Evolutionary conservation across 441 rosid species (phyloP), one percentile per base, ranked within the genome.

Genomic region (Eutrema salsugineum): DNA sequence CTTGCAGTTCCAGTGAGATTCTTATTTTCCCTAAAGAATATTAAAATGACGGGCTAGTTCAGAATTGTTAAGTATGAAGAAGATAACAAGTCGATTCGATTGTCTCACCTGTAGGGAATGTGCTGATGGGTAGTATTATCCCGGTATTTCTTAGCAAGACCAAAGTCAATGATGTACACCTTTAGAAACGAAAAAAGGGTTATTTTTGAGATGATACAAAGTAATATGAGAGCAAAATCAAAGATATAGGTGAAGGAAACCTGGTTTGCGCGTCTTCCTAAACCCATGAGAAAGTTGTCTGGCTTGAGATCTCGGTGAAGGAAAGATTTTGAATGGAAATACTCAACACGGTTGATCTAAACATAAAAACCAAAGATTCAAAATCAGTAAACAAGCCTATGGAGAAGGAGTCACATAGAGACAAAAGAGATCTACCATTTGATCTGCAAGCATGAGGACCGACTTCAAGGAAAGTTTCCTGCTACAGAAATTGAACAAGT

Each of bases 231-330:
- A 30, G 38, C 44, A 22, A 14, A 15, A 12, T 0, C 1, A 3
- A 55, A 30, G 16, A 39, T 47, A 5, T 4, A 27, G n/a, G 72
- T 58, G 47, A 53, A 46, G 9, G 68, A 33, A 60, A 93, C 98
- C 98, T 88, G 97, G 75, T 90, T 96, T 16, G 98, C 98, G n/a
- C 97, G 98, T 78, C 96, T 84, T 74, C 97, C 99, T 73, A 96
- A 81, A 19, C 99, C 99, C 98, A 93, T 96, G 28, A 96, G 95
- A 62, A 96, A 96, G 77, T 96, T 96, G 77, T 96, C 99, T 7
- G 99, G 98, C 79, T 96, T 96, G 79, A 93, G 88, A 83, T 96
- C 99, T 66, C 99, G 94, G 82, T 96, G 98, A 24, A 93, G 91
- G 79, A 91, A 93, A 58, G 99, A 93, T 78, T 91, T 96, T 1